Evolutionary conservation across 306 rosid genomes (phyloP).

Genomic region (Luffa aegyptiaca): DNA sequence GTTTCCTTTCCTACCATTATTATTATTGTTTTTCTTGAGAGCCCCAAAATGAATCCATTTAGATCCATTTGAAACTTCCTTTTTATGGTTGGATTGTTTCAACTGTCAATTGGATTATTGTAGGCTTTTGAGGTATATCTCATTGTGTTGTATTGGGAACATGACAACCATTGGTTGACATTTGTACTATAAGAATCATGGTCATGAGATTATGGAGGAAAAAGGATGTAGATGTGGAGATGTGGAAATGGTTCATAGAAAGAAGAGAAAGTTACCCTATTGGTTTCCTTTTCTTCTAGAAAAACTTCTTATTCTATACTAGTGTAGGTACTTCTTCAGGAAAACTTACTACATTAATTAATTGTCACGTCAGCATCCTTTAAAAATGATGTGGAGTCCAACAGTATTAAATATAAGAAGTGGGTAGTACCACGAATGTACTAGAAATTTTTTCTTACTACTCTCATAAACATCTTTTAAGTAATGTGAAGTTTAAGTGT

Average conservation of each 20-base stretch:
- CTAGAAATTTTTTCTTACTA: too few species aligned
- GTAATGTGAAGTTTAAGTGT: too few species aligned
- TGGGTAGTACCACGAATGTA: too few species aligned
- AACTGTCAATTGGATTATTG: not conserved
- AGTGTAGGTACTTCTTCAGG: too few species aligned
- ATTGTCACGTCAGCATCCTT: too few species aligned
- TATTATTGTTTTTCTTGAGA: not conserved
- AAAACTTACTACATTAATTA: too few species aligned
- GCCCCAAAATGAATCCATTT: not conserved
- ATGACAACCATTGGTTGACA: conserved; percentile 2
- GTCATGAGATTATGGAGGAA: not conserved
- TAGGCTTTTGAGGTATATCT: not conserved
- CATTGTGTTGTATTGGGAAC: conserved; percentile 1
- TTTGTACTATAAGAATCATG: not conserved
- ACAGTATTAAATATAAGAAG: too few species aligned
- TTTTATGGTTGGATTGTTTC: not conserved
- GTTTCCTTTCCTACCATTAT: not conserved
- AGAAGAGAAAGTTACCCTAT: not conserved
- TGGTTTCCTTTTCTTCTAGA: not conserved
- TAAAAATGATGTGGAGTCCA: too few species aligned
- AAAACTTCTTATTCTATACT: too few species aligned
- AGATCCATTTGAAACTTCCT: not conserved
- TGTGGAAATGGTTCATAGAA: not conserved
- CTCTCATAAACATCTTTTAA: too few species aligned
- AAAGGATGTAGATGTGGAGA: not conserved